Conservation (phyloP, 768 basidiomycete genomes). For the Suillus occidentalis region DNA sequence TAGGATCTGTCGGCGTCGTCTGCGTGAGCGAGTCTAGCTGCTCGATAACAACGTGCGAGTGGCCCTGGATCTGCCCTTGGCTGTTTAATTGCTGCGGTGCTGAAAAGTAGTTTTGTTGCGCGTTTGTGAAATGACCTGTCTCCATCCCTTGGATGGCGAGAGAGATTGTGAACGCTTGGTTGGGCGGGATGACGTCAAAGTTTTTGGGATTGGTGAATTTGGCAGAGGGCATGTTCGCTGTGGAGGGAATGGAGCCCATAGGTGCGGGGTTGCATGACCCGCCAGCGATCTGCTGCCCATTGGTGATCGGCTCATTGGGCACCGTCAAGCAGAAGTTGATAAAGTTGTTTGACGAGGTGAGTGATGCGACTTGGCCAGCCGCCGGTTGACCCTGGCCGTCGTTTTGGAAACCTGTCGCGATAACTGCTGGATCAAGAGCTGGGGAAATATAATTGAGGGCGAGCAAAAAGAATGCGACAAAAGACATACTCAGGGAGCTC, state of each 20-base stretch:
- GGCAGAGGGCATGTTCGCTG: slow-evolving; percentile 46
- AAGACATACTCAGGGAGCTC: slow-evolving; percentile 31
- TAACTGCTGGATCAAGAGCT: slow-evolving; percentile 53
- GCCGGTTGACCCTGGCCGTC: slow-evolving; percentile 46
- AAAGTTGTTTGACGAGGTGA: slow-evolving; percentile 61
- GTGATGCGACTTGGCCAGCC: slow-evolving; percentile 50
- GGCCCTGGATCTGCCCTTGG: slow-evolving; percentile 52
- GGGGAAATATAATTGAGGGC: slow-evolving; percentile 13
- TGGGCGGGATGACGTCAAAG: slow-evolving; percentile 42
- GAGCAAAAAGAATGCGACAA: slow-evolving; percentile 9
- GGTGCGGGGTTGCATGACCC: slow-evolving; percentile 62
- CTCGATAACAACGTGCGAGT: slow-evolving; percentile 62
- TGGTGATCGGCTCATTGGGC: slow-evolving; percentile 49
- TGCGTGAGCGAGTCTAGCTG: slow-evolving; percentile 39
- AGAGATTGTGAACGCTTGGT: slow-evolving; percentile 49
- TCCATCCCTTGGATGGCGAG: slow-evolving; percentile 47
- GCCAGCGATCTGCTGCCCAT: slow-evolving; percentile 51
- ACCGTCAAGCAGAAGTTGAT: slow-evolving; percentile 53
- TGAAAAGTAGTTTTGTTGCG: slow-evolving; percentile 51
- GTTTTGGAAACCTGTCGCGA: slow-evolving; percentile 50
- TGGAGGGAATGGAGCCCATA: slow-evolving; percentile 53
- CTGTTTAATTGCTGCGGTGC: slow-evolving; percentile 57
- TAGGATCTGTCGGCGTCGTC: slow-evolving; percentile 49
- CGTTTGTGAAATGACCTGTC: slow-evolving; percentile 59
- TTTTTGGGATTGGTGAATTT: slow-evolving; percentile 48